Evolutionary conservation across 202 grass and related monocot species (phyloP).

Genomic region (Carex sylvatica): DNA sequence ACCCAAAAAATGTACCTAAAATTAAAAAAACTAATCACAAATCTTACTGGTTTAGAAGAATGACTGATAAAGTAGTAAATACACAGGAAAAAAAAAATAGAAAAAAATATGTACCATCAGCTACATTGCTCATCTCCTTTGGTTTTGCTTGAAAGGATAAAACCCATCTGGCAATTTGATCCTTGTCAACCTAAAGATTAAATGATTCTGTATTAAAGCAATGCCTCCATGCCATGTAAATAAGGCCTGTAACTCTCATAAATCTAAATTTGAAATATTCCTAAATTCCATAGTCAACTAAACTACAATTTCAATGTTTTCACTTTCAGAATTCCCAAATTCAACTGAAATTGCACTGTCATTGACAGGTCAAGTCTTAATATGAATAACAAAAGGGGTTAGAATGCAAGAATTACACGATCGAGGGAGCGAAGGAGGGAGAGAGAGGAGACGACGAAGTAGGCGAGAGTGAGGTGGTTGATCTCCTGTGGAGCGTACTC

Average conservation of each 20-base stretch:
- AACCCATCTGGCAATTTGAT: conserved; percentile 67
- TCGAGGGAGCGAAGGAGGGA: conserved; percentile 63
- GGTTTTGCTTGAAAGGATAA: conserved; percentile 83
- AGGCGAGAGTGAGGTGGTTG: conserved; percentile 81
- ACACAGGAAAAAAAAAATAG: not conserved
- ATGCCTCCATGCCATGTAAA: not conserved
- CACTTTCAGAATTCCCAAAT: not conserved
- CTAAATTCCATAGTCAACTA: not conserved
- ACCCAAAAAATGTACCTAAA: conserved; percentile 79
- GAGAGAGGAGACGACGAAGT: conserved; percentile 76
- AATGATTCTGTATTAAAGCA: not conserved
- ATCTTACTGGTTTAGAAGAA: not conserved
- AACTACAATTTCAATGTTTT: not conserved
- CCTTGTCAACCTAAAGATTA: conserved; percentile 60
- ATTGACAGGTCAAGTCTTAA: not conserved
- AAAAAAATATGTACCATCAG: conserved; percentile 46
- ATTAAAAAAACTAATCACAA: not conserved
- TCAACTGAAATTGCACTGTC: not conserved
- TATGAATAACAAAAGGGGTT: not conserved
- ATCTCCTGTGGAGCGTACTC: conserved; percentile 69
- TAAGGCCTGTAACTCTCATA: not conserved
- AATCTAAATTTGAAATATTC: not conserved
- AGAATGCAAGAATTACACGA: conserved; percentile 33
- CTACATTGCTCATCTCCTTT: conserved; percentile 17
- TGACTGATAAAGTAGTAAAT: conserved; percentile 4